These are phyloP conservation scores for Solanum appendiculatum DNA, from an alignment of 257 asterid species.

Conservation along the genomic window DNA sequence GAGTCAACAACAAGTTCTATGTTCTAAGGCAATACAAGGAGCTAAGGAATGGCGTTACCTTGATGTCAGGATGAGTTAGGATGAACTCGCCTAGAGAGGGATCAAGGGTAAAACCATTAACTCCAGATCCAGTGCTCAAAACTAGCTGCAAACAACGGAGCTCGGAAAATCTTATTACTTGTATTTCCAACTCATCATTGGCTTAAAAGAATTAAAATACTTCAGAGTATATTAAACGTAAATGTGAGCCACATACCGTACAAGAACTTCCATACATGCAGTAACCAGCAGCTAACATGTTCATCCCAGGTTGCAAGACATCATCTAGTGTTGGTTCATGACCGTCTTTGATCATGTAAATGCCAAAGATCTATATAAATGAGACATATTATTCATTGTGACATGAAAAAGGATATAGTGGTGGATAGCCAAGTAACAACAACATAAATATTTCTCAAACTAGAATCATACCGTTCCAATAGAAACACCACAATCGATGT, in stretches of 20 bases:
- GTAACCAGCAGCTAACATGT: conserved; percentile 95
- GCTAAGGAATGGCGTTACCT: conserved; percentile 29
- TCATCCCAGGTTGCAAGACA: conserved; percentile 90
- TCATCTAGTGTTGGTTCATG: conserved; percentile 65
- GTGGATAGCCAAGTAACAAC: background rate
- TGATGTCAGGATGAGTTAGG: conserved; percentile 85
- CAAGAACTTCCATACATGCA: conserved; percentile 99
- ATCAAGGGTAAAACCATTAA: conserved; percentile 94
- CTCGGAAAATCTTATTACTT: background rate
- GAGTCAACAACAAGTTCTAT: background rate
- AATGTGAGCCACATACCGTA: conserved; percentile 36
- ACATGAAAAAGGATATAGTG: background rate
- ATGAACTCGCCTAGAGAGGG: conserved; percentile 99
- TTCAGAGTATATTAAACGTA: background rate
- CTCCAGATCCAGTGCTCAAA: conserved; percentile 83
- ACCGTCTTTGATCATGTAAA: conserved; percentile 52
- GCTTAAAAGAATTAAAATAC: background rate
- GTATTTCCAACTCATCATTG: background rate
- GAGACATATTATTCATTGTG: background rate
- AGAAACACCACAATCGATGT: conserved; percentile 95
- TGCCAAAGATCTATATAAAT: conserved; percentile 68
- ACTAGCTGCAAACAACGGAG: conserved; percentile 44
- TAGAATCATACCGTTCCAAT: conserved; percentile 72
- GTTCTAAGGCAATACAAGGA: background rate
- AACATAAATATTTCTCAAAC: background rate